Evolutionary conservation across 106 monocot genomes (phyloP).

Genomic region (Acanthochlamys bracteata): DNA sequence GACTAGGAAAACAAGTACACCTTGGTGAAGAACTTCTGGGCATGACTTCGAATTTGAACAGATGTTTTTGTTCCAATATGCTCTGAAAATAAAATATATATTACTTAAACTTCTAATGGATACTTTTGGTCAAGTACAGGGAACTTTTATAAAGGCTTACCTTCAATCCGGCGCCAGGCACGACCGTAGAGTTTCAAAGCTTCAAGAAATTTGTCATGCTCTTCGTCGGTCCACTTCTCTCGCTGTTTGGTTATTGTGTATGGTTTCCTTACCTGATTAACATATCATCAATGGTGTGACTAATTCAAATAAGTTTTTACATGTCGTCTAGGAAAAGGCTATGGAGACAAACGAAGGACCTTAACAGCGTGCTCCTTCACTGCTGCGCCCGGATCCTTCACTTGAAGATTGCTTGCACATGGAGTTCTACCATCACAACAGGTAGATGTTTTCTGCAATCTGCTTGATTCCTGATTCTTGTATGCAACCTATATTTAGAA

Average conservation of each 20-base stretch:
- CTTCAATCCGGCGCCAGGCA: constrained; percentile 39
- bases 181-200: constrained; percentile 39
- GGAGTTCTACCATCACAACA: not conserved
- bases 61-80: constrained; percentile 47
- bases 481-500: not conserved
- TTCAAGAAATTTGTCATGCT: constrained; percentile 44
- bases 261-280: constrained; percentile 33
- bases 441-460: not conserved
- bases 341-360: not conserved
- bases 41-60: constrained; percentile 50
- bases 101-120: not conserved
- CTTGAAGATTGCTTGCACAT: not conserved
- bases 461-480: not conserved
- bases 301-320: too few relatives aligned
- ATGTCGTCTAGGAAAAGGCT: not conserved
- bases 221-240: constrained; percentile 49
- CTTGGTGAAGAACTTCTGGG: constrained; percentile 56
- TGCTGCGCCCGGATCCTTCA: not conserved
- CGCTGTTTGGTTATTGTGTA: constrained; percentile 48
- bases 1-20: constrained; percentile 10
- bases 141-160: not conserved
- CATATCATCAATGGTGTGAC: not conserved
- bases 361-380: constrained; percentile 3
- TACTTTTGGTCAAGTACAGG: not conserved
- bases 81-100: constrained; percentile 13